Percentiles rank a stretch among this genome's conserved stretches.
Evolutionary conservation across 805 yeast genomes (phyloP).

Genomic region (Grigorovia humatica): DNA sequence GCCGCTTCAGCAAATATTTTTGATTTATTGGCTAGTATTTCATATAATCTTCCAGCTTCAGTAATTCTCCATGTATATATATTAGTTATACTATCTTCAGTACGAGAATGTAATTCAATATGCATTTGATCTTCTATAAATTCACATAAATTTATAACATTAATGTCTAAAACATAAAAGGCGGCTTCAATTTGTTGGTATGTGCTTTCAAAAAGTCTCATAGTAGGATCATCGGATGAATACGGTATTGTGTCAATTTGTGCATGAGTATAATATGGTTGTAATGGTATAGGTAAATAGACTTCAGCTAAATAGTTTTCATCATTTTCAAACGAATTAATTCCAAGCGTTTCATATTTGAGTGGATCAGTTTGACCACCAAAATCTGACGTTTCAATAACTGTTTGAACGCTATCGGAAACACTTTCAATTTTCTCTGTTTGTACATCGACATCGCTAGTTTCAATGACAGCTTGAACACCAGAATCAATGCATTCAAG

Average conservation of each 20-base stretch:
- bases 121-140: slow-evolving; percentile 29
- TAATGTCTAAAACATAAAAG: slow-evolving; percentile 24
- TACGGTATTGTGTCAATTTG: slow-evolving; percentile 6
- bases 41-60: slow-evolving; percentile 16
- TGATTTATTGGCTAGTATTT: slow-evolving; percentile 4
- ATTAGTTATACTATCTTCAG: slow-evolving; percentile 19
- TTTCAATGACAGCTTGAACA: neutral
- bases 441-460: neutral
- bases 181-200: slow-evolving; percentile 26
- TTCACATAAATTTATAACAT: slow-evolving; percentile 17
- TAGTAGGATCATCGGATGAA: slow-evolving; percentile 9
- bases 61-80: slow-evolving; percentile 32
- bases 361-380: slow-evolving; percentile 15
- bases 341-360: slow-evolving; percentile 5
- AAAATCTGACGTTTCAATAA: neutral
- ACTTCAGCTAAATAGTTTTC: slow-evolving; percentile 24
- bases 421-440: slow-evolving; percentile 9
- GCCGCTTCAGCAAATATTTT: slow-evolving; percentile 2
- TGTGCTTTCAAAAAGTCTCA: slow-evolving; percentile 19
- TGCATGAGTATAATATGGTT: slow-evolving; percentile 17
- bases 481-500: slow-evolving; percentile 6
- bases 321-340: slow-evolving; percentile 28
- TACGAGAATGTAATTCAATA: slow-evolving; percentile 16
- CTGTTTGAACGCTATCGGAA: slow-evolving; percentile 19
- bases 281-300: slow-evolving; percentile 14